A percentile compares a stretch with the other conserved stretches of the same genome.
Conservation (phyloP, 2,329 filamentous ascomycete species). For the Geosmithia morbida region DNA sequence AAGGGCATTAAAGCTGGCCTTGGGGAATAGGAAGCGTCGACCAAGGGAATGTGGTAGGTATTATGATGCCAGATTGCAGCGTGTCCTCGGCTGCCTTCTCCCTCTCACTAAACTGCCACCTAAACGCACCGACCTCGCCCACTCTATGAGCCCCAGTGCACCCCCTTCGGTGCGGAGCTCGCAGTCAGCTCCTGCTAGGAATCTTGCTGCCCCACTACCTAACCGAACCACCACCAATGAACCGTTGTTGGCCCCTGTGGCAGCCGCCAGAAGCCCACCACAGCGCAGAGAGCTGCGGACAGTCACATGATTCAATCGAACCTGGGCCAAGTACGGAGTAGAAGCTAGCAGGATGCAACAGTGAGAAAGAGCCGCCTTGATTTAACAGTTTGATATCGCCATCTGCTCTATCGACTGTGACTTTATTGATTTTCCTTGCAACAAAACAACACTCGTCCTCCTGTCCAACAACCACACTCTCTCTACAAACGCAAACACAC, state of each 20-base stretch:
- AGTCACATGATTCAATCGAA: background rate
- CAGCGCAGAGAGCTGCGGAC: no score
- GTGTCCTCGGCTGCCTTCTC: slow-evolving; percentile 3
- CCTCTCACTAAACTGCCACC: slow-evolving; percentile 13
- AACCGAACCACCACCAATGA: background rate
- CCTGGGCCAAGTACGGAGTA: no score
- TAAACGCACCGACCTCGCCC: slow-evolving; percentile 8
- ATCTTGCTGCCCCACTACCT: background rate
- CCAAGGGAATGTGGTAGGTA: slow-evolving; percentile 3
- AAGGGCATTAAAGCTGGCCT: slow-evolving; percentile 8
- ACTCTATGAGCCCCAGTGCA: background rate
- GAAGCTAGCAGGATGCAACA: no score
- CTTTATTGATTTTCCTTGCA: no score
- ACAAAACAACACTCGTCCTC: no score
- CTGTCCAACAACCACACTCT: no score
- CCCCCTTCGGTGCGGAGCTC: background rate
- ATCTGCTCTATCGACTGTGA: no score
- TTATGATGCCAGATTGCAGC: slow-evolving; percentile 32
- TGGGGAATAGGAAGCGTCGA: slow-evolving; percentile 2
- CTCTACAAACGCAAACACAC: no score
- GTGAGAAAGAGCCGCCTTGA: no score
- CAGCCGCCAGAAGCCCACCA: no score
- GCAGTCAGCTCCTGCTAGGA: background rate
- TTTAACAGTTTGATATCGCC: no score
- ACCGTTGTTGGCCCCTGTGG: background rate